Conservation (phyloP, 768 basidiomycete species). For the Hemileccinum impolitum region DNA sequence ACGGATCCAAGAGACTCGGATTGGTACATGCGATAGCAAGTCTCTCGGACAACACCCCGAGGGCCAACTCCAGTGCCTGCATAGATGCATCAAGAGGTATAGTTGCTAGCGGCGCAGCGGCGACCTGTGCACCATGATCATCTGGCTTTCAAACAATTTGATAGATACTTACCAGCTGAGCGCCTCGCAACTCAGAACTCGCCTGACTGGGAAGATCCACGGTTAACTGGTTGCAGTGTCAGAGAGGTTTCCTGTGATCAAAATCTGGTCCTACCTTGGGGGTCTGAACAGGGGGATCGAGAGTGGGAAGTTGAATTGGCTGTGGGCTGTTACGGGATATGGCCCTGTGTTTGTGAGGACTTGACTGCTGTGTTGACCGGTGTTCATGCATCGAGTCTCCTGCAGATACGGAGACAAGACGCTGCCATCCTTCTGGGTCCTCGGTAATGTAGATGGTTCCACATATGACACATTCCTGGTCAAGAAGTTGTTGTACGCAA, state of each 20-base stretch:
- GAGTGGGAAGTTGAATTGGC: constrained; percentile 31
- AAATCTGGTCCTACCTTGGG: constrained; percentile 23
- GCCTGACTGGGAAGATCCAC: constrained; percentile 15
- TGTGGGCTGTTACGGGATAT: constrained; percentile 24
- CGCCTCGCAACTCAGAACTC: constrained; percentile 13
- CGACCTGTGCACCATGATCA: constrained; percentile 14
- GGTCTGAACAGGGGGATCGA: constrained; percentile 29
- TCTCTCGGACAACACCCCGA: constrained; percentile 50
- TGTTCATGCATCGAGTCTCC: constrained; percentile 3
- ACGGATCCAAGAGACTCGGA: constrained; percentile 40
- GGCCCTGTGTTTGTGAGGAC: constrained; percentile 11
- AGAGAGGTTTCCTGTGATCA: neutral
- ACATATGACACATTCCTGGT: constrained; percentile 79
- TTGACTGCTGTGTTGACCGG: constrained; percentile 2
- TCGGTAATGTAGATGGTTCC: constrained; percentile 57
- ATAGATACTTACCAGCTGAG: constrained; percentile 15
- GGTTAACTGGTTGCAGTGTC: constrained; percentile 17
- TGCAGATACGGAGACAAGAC: constrained; percentile 34
- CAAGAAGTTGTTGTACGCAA: constrained; percentile 2
- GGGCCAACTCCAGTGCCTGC: constrained; percentile 49
- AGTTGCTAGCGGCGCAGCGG: constrained; percentile 11
- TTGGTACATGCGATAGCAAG: constrained; percentile 44
- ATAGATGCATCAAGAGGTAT: constrained; percentile 31
- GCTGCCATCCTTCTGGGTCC: constrained; percentile 50
- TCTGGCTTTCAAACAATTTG: neutral